Evolutionary conservation across 495 filamentous ascomycete species (phyloP).

Genomic region (Pseudoneurospora amorphoporcata): DNA sequence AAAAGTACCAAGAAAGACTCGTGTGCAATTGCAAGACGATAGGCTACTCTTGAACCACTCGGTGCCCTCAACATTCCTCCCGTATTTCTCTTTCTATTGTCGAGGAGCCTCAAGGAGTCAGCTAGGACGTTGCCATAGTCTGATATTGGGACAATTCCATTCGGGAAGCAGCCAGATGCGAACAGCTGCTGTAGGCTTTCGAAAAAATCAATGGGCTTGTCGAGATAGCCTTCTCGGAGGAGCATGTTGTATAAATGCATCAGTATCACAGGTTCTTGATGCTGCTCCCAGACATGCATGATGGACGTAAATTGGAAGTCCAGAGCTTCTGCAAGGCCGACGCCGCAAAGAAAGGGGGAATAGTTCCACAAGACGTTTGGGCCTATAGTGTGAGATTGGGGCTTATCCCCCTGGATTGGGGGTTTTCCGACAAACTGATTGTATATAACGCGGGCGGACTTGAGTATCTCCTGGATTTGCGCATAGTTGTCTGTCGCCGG

Average conservation of each 20-base stretch:
- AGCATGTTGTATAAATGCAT: conserved; percentile 39
- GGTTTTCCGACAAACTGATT: background rate
- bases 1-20: background rate
- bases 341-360: conserved; percentile 40
- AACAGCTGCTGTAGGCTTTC: background rate
- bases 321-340: conserved; percentile 32
- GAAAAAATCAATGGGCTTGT: conserved; percentile 14
- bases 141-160: conserved; percentile 21
- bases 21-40: background rate
- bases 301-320: conserved; percentile 21
- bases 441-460: background rate
- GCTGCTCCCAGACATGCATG: conserved; percentile 24
- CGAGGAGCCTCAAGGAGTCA: background rate
- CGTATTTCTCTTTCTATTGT: background rate
- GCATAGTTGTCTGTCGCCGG: conserved; percentile 10
- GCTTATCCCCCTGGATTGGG: background rate
- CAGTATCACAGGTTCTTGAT: conserved; percentile 8
- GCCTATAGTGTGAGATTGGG: conserved; percentile 32
- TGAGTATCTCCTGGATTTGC: conserved; percentile 11
- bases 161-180: conserved; percentile 14
- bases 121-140: conserved; percentile 12
- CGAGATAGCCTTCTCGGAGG: conserved; percentile 27
- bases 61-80: background rate
- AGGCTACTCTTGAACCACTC: background rate
- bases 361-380: conserved; percentile 41